Conservation (phyloP, 257 asterid species). For the Vinca minor region DNA sequence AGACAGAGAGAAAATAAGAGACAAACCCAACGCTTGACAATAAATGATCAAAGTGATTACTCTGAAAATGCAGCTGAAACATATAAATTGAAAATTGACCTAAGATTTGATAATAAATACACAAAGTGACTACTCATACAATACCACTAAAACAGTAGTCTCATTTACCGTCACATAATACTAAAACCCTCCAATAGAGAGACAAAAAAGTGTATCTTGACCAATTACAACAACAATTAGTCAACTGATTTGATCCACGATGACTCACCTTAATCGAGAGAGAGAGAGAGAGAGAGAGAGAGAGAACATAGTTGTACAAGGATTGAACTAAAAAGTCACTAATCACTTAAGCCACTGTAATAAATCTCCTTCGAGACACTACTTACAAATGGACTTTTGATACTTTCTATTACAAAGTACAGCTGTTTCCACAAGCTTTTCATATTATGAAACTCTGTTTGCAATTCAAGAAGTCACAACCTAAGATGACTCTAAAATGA, state of each 20-base stretch:
- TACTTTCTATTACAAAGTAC: not conserved
- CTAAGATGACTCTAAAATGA: conserved; percentile 70
- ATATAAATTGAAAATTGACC: too few relatives aligned
- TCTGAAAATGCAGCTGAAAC: too few relatives aligned
- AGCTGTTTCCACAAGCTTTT: not conserved
- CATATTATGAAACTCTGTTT: not conserved
- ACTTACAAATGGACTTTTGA: not conserved
- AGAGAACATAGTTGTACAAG: conserved; percentile 8
- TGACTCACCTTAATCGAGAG: not conserved
- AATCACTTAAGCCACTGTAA: conserved; percentile 1
- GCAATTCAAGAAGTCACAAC: not conserved
- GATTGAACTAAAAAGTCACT: conserved; percentile 6
- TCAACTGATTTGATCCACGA: conserved; percentile 2
- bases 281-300: not conserved
- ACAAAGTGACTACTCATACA: too few relatives aligned
- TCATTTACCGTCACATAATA: too few relatives aligned
- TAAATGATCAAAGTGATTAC: too few relatives aligned
- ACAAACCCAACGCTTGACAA: too few relatives aligned
- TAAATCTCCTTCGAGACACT: conserved; percentile 25
- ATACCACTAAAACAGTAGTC: too few relatives aligned
- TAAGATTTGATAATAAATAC: too few relatives aligned
- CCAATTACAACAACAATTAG: not conserved
- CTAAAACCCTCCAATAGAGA: too few relatives aligned
- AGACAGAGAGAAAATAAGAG: too few relatives aligned
- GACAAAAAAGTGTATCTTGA: too few relatives aligned